These are phyloP conservation scores for Tulasnella sp. DNA, from an alignment of 768 basidiomycete genomes.

Conservation along the genomic window DNA sequence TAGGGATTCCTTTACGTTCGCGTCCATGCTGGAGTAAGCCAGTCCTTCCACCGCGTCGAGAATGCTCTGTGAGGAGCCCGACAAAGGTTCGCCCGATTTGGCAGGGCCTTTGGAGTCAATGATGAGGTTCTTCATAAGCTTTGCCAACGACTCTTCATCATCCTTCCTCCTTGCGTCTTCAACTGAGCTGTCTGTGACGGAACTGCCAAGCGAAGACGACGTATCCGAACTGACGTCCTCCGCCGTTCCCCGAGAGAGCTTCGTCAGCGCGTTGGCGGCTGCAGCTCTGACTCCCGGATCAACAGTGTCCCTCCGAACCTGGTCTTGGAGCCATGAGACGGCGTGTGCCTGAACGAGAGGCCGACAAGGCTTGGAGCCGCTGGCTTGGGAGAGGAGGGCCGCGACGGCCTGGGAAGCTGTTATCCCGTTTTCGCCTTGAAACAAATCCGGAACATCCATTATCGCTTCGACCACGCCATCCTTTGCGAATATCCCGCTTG, in stretches of 20 bases:
- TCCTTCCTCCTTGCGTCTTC: neutral
- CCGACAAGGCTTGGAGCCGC: conserved; percentile 69
- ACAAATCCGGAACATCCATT: conserved; percentile 67
- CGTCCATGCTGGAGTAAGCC: conserved; percentile 52
- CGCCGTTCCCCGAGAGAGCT: conserved; percentile 57
- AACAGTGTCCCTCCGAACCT: conserved; percentile 44
- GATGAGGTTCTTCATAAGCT: conserved; percentile 56
- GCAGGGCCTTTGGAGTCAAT: conserved; percentile 31
- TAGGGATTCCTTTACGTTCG: conserved; percentile 43
- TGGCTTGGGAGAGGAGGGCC: conserved; percentile 69
- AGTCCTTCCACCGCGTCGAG: conserved; percentile 76
- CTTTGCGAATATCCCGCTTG: conserved; percentile 57
- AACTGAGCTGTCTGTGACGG: neutral
- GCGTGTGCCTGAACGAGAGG: conserved; percentile 54
- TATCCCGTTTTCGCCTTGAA: conserved; percentile 42
- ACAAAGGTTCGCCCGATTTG: neutral
- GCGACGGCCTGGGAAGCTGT: conserved; percentile 58
- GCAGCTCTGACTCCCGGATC: conserved; percentile 52
- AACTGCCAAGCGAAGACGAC: neutral
- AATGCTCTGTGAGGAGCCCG: conserved; percentile 39
- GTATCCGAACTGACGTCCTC: conserved; percentile 42
- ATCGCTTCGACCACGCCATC: conserved; percentile 63
- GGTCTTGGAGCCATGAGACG: conserved; percentile 62
- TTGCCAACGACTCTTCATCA: conserved; percentile 46
- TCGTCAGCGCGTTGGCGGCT: conserved; percentile 71